A percentile compares a stretch with the other conserved stretches of the same genome.
phyloP scores from a whole-genome alignment of 177 flowering plant species.

The Vitis hybrid region DNA sequence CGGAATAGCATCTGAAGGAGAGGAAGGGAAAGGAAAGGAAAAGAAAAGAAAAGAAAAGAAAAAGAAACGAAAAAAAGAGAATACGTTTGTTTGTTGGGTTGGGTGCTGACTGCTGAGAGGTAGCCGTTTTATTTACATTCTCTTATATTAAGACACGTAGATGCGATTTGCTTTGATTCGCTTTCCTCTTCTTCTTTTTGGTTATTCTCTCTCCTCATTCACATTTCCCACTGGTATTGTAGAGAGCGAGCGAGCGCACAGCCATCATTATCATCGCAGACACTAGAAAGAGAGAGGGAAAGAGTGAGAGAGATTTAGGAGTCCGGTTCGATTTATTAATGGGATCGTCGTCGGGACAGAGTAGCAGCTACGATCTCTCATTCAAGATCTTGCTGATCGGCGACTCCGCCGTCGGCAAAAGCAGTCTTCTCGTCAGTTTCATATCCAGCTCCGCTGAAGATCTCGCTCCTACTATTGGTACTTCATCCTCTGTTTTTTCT shows the following conservation, averaged over 20 bases:
- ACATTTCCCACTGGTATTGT: conserved; percentile 14
- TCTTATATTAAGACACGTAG: not conserved
- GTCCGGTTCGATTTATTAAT: conserved; percentile 17
- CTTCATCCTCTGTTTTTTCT: not conserved
- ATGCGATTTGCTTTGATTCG: conserved; percentile 3
- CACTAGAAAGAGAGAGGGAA: conserved; percentile 7
- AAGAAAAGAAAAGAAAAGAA: not conserved
- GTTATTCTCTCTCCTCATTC: conserved; percentile 1
- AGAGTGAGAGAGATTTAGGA: conserved; percentile 1
- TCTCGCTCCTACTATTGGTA: conserved; percentile 83
- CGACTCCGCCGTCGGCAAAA: conserved; percentile 85
- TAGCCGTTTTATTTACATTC: not conserved
- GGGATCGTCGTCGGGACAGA: conserved; percentile 54
- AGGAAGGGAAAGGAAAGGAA: no score
- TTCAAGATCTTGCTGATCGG: conserved; percentile 86
- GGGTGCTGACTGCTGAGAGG: not conserved
- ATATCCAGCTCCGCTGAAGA: conserved; percentile 52
- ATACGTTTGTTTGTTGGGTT: not conserved
- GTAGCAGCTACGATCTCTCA: conserved; percentile 62
- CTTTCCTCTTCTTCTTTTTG: conserved; percentile 11
- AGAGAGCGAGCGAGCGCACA: conserved; percentile 7
- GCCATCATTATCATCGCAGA: conserved; percentile 5
- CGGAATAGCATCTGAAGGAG: no score
- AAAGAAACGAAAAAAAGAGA: not conserved
- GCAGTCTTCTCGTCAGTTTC: conserved; percentile 80